phyloP scores from a whole-genome alignment of 1,284 basidiomycete genomes.

The Cutaneotrichosporon sp. region DNA sequence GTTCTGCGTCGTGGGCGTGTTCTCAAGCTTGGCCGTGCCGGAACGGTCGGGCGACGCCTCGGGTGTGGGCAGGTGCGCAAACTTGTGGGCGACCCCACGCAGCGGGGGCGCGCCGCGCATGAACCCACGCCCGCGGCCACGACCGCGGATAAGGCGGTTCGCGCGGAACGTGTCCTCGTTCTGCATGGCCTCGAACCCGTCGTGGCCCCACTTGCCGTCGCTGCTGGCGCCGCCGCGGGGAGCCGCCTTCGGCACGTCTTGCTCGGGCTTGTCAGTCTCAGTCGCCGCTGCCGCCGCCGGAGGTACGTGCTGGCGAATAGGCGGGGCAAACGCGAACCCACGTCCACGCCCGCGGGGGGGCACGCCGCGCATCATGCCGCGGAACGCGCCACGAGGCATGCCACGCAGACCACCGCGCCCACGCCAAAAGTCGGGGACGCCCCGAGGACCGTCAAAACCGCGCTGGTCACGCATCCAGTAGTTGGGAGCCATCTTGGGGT shows the following conservation, averaged over 20 bases:
- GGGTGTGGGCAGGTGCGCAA: slow-evolving; percentile 15
- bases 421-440: slow-evolving; percentile 61
- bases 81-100: slow-evolving; percentile 1
- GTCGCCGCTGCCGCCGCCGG: slow-evolving; percentile 6
- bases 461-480: slow-evolving; percentile 91
- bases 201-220: slow-evolving; percentile 37
- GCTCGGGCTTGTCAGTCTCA: slow-evolving; percentile 36
- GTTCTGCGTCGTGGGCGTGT: slow-evolving; percentile 19
- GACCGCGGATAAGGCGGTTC: slow-evolving; percentile 11
- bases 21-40: slow-evolving; percentile 3
- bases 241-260: slow-evolving; percentile 10
- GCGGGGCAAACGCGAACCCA: slow-evolving; percentile 1
- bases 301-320: neutral
- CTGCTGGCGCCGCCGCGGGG: neutral
- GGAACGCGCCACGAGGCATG: slow-evolving; percentile 20
- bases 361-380: slow-evolving; percentile 5
- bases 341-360: slow-evolving; percentile 15
- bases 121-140: slow-evolving; percentile 13
- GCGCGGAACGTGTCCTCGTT: slow-evolving; percentile 11
- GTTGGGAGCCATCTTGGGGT: slow-evolving; percentile 78
- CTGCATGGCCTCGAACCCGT: slow-evolving; percentile 32
- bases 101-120: slow-evolving; percentile 2
- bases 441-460: slow-evolving; percentile 22
- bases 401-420: slow-evolving; percentile 55
- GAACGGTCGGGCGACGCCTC: slow-evolving; percentile 17